These are phyloP conservation scores for Mollisia scopiformis DNA, from an alignment of 2,329 filamentous ascomycete species.

Conservation along the genomic window DNA sequence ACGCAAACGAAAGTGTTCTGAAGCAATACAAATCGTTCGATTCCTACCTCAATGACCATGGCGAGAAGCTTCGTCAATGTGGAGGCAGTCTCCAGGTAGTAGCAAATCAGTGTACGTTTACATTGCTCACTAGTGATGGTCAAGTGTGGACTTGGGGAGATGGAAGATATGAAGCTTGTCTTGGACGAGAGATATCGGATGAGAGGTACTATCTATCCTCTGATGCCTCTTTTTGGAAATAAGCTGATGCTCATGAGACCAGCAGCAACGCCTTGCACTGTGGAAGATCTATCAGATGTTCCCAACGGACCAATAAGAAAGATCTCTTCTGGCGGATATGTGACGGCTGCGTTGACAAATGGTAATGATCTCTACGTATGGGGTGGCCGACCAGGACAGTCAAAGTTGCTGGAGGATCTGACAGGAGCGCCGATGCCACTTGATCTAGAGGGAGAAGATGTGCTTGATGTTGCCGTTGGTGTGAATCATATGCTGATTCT, in stretches of 20 bases:
- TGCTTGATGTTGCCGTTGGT: slow-evolving; percentile 61
- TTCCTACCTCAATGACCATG: slow-evolving; percentile 9
- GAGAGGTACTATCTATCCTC: slow-evolving; percentile 14
- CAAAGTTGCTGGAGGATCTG: slow-evolving; percentile 21
- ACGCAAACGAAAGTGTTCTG: slow-evolving; percentile 5
- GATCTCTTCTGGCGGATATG: slow-evolving; percentile 57
- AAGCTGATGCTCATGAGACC: slow-evolving; percentile 36
- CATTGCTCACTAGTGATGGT: slow-evolving; percentile 39
- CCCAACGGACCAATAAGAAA: slow-evolving; percentile 54
- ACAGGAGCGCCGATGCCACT: slow-evolving; percentile 26
- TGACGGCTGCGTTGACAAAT: slow-evolving; percentile 58
- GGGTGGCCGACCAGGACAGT: slow-evolving; percentile 46
- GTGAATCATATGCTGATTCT: slow-evolving; percentile 61
- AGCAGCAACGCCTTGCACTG: slow-evolving; percentile 47
- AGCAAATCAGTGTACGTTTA: slow-evolving; percentile 43
- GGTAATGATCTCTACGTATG: slow-evolving; percentile 64
- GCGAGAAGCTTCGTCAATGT: neutral
- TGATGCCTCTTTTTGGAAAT: neutral
- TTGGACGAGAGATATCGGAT: slow-evolving; percentile 51
- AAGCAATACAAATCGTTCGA: slow-evolving; percentile 24
- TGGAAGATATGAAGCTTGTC: slow-evolving; percentile 56
- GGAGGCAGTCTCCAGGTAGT: slow-evolving; percentile 26
- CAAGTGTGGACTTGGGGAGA: slow-evolving; percentile 56
- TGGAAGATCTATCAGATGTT: slow-evolving; percentile 55
- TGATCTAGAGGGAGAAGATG: slow-evolving; percentile 49